These are phyloP conservation scores for Dothidotthia symphoricarpi DNA, from an alignment of 2,329 filamentous ascomycete species.

Conservation along the genomic window DNA sequence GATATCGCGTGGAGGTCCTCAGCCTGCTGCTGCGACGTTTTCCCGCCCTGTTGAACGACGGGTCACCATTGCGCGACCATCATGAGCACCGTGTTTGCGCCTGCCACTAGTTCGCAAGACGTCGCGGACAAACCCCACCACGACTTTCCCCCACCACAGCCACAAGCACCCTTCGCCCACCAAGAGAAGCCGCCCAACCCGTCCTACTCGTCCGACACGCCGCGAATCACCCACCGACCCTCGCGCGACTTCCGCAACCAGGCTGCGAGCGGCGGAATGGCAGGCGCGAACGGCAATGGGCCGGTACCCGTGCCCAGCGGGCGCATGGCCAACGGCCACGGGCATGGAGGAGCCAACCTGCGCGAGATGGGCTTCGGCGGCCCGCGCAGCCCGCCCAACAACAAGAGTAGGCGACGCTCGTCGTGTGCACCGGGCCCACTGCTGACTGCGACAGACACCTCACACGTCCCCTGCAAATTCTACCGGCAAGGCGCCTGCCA, in stretches of 20 bases:
- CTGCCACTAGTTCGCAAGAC: constrained; percentile 18
- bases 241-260: constrained; percentile 34
- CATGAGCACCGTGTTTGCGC: constrained; percentile 31
- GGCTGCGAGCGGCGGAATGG: constrained; percentile 32
- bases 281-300: constrained; percentile 36
- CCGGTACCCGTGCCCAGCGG: constrained; percentile 40
- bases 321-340: constrained; percentile 22
- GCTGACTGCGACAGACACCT: constrained; percentile 65
- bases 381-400: constrained; percentile 50
- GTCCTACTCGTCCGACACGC: constrained; percentile 19
- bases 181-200: constrained; percentile 15
- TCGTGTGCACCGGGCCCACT: not conserved
- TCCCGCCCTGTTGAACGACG: constrained; percentile 2
- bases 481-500: constrained; percentile 95
- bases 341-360: constrained; percentile 28
- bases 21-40: constrained; percentile 1
- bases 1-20: constrained; percentile 6
- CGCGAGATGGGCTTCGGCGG: constrained; percentile 42
- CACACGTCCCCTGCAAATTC: constrained; percentile 99
- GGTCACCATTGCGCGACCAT: constrained; percentile 9
- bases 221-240: constrained; percentile 26
- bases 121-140: constrained; percentile 32
- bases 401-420: constrained; percentile 44
- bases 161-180: constrained; percentile 6
- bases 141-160: constrained; percentile 26